A percentile compares a stretch with the other conserved stretches of the same genome.
phyloP scores from a whole-genome alignment of 805 yeast genomes.

The Hanseniaspora meyeri region DNA sequence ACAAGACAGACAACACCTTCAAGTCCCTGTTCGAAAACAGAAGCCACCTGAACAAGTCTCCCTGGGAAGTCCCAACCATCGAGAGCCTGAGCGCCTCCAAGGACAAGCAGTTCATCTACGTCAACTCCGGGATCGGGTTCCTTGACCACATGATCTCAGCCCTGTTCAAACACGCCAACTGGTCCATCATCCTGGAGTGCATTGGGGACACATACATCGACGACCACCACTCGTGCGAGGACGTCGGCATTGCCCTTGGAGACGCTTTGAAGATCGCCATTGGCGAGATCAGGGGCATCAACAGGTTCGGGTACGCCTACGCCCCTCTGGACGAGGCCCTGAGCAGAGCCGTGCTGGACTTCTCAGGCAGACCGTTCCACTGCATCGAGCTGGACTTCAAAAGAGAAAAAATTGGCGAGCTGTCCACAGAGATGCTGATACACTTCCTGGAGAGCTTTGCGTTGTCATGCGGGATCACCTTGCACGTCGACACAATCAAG shows the following conservation, averaged over 20 bases:
- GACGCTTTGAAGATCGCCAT: constrained; percentile 78
- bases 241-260: constrained; percentile 87
- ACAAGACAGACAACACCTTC: constrained; percentile 34
- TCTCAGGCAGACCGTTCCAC: constrained; percentile 86
- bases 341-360: constrained; percentile 88
- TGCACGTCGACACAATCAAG: constrained; percentile 88
- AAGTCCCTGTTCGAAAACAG: constrained; percentile 36
- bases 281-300: constrained; percentile 81
- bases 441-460: constrained; percentile 92
- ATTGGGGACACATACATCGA: constrained; percentile 91
- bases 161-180: constrained; percentile 89
- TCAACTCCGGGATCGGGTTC: constrained; percentile 89
- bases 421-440: constrained; percentile 94
- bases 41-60: constrained; percentile 22
- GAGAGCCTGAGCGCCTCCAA: constrained; percentile 52
- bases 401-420: constrained; percentile 86
- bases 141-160: constrained; percentile 97
- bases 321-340: constrained; percentile 96
- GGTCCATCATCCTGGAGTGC: constrained; percentile 84
- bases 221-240: constrained; percentile 95
- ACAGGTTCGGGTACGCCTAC: constrained; percentile 82
- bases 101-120: constrained; percentile 60
- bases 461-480: constrained; percentile 74
- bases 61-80: constrained; percentile 14
- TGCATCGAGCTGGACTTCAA: constrained; percentile 79